phyloP scores from a whole-genome alignment of 1,284 basidiomycete species.

The Agroathelia rolfsii region DNA sequence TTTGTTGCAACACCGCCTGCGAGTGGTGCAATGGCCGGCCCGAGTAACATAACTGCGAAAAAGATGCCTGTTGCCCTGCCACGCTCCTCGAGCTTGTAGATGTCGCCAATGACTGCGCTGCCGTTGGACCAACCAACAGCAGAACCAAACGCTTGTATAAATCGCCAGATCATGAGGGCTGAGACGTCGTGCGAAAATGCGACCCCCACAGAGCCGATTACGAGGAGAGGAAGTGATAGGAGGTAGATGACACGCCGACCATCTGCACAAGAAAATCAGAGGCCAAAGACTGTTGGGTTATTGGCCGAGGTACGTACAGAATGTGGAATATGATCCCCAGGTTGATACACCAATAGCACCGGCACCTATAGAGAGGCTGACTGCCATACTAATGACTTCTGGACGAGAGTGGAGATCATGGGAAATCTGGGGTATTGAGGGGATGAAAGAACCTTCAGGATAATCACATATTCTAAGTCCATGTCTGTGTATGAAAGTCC shows the following conservation, averaged over 20 bases:
- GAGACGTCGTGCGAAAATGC: constrained; percentile 35
- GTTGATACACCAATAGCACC: constrained; percentile 33
- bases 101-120: constrained; percentile 54
- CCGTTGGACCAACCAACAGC: constrained; percentile 47
- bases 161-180: constrained; percentile 48
- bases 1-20: constrained; percentile 26
- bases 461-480: constrained; percentile 21
- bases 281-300: not conserved
- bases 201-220: constrained; percentile 52
- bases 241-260: constrained; percentile 58
- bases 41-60: constrained; percentile 24
- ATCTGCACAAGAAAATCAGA: constrained; percentile 24
- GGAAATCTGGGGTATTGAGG: constrained; percentile 26
- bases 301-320: constrained; percentile 38
- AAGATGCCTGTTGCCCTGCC: constrained; percentile 57
- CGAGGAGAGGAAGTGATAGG: constrained; percentile 48
- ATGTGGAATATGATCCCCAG: constrained; percentile 44
- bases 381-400: constrained; percentile 19
- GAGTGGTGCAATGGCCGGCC: constrained; percentile 1
- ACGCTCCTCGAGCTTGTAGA: constrained; percentile 51
- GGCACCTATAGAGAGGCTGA: constrained; percentile 35
- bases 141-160: constrained; percentile 55
- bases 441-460: constrained; percentile 30
- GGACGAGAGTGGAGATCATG: not conserved
- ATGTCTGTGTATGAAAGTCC: not conserved